These are phyloP conservation scores for Lepraria neglecta DNA, from an alignment of 495 filamentous ascomycete genomes.

Conservation along the genomic window DNA sequence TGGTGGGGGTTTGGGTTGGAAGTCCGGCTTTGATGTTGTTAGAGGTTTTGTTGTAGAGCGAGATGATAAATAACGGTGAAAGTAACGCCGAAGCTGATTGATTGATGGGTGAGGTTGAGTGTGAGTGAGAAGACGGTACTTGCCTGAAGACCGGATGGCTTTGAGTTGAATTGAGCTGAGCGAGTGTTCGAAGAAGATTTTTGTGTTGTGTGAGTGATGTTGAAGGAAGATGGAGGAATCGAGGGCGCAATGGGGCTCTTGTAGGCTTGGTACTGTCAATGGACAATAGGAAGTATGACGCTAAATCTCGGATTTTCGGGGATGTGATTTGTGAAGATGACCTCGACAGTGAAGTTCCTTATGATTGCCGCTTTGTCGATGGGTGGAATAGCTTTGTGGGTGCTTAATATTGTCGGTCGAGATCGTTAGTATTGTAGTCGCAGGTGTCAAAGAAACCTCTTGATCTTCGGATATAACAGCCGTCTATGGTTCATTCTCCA, in stretches of 20 bases:
- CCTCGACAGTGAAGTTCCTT: no score
- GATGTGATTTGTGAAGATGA: no score
- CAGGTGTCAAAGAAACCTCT: background rate
- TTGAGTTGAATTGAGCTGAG: background rate
- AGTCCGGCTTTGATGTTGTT: background rate
- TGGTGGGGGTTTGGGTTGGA: background rate
- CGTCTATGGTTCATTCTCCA: no score
- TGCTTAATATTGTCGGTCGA: conserved; percentile 21
- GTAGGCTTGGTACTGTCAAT: no score
- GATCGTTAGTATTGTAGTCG: background rate
- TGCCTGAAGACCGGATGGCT: background rate
- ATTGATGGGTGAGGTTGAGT: background rate
- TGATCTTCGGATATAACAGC: background rate
- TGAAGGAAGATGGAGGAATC: no score
- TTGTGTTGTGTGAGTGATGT: no score
- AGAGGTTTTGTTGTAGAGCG: no score
- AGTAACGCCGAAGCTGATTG: background rate
- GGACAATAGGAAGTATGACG: no score
- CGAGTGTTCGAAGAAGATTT: no score
- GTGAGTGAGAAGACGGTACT: no score
- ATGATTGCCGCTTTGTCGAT: background rate
- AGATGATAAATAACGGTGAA: background rate
- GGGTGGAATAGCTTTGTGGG: conserved; percentile 6
- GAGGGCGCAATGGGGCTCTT: no score
- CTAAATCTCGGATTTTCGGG: no score